Evolutionary conservation across 345 rosid genomes (phyloP), one percentile per base, ranked within the genome.

Genomic region (Pelargonium nanum): DNA sequence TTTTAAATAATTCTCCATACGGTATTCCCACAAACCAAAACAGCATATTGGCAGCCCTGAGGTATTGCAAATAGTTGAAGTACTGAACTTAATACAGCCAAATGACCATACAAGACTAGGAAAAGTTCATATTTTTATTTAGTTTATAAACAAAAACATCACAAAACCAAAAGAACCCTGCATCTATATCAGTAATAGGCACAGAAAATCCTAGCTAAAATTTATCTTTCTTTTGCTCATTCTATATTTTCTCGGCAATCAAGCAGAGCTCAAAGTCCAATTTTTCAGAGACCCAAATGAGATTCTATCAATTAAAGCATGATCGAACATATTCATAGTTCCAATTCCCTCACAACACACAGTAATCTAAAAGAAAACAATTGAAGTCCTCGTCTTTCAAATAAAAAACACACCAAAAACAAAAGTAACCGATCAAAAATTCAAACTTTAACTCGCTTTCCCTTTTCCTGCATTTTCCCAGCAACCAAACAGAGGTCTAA

Each of bases 181-280:
- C n/a, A n/a, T n/a, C n/a, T n/a, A n/a, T n/a, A n/a, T n/a, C n/a
- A n/a, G 32, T 28, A 28, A 28, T 28, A 28, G 32, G 7, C 32
- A 28, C 48, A 40, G 15, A 40, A 15, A 40, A 6, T 40, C 48
- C n/a, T n/a, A 6, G 15, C 15, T 17, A 40, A 40, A 6, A 6
- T 10, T 34, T 55, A 45, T 24, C 34, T 67, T 12, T 12, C 4
- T 52, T n/a, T n/a, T n/a, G n/a, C n/a, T n/a, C n/a, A 56, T 25
- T 19, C 51, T 1, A 24, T 26, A 64, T 60, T 64, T 60, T 58
- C 62, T 56, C 40, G 54, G 58, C 61, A 6, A 24, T 61, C 28
- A 58, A 72, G 57, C 56, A 68, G 61, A 40, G 28, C 56, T 22
- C 24, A 56, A 22, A 52, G 44, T 59, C 21, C n/a, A 26, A 53